These are phyloP conservation scores for Phytophthora sp. DNA, from an alignment of 352 stramenopile species.

Conservation along the genomic window DNA sequence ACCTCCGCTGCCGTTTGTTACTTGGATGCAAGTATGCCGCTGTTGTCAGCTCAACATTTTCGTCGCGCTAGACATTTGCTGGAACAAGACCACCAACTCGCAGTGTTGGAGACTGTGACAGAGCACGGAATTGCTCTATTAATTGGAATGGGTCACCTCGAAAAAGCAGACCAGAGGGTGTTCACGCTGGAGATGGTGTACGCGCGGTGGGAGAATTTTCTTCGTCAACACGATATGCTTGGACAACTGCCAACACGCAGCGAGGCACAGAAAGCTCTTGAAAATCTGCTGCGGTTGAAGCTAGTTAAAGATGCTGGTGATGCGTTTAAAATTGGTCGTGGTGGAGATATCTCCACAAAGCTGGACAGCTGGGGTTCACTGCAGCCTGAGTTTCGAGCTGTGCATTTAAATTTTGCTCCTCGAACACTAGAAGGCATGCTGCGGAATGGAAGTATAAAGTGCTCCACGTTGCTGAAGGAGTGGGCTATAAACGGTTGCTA, in stretches of 20 bases:
- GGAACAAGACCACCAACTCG: slow-evolving; percentile 78
- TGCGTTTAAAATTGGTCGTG: slow-evolving; percentile 68
- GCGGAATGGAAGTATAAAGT: slow-evolving; percentile 71
- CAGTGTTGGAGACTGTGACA: slow-evolving; percentile 67
- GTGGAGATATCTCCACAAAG: slow-evolving; percentile 20
- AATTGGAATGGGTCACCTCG: slow-evolving; percentile 80
- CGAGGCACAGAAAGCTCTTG: slow-evolving; percentile 78
- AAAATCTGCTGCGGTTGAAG: slow-evolving; percentile 71
- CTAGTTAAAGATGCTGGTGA: slow-evolving; percentile 81
- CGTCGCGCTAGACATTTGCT: slow-evolving; percentile 57
- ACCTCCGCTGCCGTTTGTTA: slow-evolving; percentile 54
- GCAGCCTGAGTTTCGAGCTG: slow-evolving; percentile 76
- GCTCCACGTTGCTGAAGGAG: slow-evolving; percentile 74
- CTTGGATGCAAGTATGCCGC: slow-evolving; percentile 41
- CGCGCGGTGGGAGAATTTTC: slow-evolving; percentile 78
- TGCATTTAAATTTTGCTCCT: slow-evolving; percentile 77
- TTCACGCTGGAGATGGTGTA: slow-evolving; percentile 90
- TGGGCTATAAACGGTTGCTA: slow-evolving; percentile 74
- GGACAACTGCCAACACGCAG: slow-evolving; percentile 63
- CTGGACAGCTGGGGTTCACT: slow-evolving; percentile 43
- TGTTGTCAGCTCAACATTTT: slow-evolving; percentile 57
- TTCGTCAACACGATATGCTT: slow-evolving; percentile 77
- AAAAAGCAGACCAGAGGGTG: slow-evolving; percentile 64
- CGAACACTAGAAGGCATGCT: slow-evolving; percentile 79
- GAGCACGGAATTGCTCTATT: slow-evolving; percentile 76